These are phyloP conservation scores for Coemansia sp. DNA, from an alignment of 192 early-diverging fungal genomes.

Conservation along the genomic window DNA sequence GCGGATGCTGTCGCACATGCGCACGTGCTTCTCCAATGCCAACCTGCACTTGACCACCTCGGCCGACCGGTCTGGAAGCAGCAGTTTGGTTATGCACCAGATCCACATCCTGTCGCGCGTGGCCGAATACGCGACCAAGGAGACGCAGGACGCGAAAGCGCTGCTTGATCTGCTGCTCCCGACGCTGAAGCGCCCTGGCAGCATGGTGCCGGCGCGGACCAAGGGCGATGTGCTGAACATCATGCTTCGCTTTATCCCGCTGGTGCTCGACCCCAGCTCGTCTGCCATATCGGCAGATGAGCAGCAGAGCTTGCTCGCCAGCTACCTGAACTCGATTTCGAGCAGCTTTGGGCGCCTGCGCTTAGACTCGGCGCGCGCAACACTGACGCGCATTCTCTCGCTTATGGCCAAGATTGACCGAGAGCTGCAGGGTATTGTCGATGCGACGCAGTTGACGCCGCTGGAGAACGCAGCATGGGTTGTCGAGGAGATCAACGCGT, in stretches of 20 bases:
- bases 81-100: constrained; percentile 56
- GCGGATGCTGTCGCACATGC: constrained; percentile 43
- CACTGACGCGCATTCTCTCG: constrained; percentile 62
- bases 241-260: constrained; percentile 72
- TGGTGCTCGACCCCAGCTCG: constrained; percentile 54
- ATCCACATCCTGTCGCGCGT: constrained; percentile 79
- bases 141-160: constrained; percentile 60
- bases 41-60: neutral
- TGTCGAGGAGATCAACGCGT: constrained; percentile 77
- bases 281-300: constrained; percentile 3
- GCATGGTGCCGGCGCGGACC: constrained; percentile 70
- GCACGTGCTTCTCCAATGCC: constrained; percentile 30
- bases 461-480: constrained; percentile 56
- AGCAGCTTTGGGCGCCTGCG: constrained; percentile 70
- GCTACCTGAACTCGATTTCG: constrained; percentile 67
- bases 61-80: neutral
- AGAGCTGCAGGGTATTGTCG: neutral
- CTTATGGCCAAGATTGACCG: constrained; percentile 64
- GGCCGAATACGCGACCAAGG: constrained; percentile 68
- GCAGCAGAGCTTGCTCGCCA: constrained; percentile 34
- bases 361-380: constrained; percentile 59
- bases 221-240: constrained; percentile 85
- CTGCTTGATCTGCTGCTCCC: constrained; percentile 83
- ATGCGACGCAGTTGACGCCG: constrained; percentile 1
- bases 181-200: constrained; percentile 67